Base-by-base conservation (phyloP, 2,329 filamentous ascomycete genomes). In the Lojkania enalia region DNA sequence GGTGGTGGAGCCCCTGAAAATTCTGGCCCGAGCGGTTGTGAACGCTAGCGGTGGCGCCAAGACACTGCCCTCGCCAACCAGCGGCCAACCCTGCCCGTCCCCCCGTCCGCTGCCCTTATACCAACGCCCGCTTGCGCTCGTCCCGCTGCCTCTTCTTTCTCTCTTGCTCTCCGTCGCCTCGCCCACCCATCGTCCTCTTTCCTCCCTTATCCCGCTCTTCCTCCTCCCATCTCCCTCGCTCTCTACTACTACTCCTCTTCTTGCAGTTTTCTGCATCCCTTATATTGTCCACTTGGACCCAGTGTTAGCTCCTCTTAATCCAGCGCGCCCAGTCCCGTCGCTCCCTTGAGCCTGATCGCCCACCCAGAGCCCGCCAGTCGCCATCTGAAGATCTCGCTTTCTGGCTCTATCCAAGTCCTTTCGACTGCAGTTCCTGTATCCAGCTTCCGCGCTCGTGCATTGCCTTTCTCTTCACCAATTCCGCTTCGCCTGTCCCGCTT, bases 111-210 rank as follows among this genome's bases (percentile, higher is more conserved):
- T n/a, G n/a, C n/a, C n/a, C n/a, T 15, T 15, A 33, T 33, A 33
- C 30, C 38, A 20, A 13, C 27, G 27, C 23, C 16, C 6, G 12
- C 27, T 19, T 13, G 23, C 23, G 32, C 27, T 35, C 39, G 50
- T 51, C 48, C 52, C 49, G 54, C 38, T 51, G 49, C 56, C 85
- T 78, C 49, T 78, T 82, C 82, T 78, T 70, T 92, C 87, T 41
- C 84, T 77, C 68, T 92, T 88, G 61, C 75, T 77, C 47, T 85
- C 57, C 48, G 51, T 64, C 54, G 49, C 52, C 54, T 58, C 54
- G 56, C 46, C 56, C 58, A 56, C 55, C 56, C 51, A 77, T 46
- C 48, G 54, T 45, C 52, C 57, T 52, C 50, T 55, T 42, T 82
- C 80, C 67, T 90, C 64, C 27, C 62, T 54, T 19, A 67, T 38